Base-by-base conservation (phyloP, 139 green algal species). In the Chlorella sp. region DNA sequence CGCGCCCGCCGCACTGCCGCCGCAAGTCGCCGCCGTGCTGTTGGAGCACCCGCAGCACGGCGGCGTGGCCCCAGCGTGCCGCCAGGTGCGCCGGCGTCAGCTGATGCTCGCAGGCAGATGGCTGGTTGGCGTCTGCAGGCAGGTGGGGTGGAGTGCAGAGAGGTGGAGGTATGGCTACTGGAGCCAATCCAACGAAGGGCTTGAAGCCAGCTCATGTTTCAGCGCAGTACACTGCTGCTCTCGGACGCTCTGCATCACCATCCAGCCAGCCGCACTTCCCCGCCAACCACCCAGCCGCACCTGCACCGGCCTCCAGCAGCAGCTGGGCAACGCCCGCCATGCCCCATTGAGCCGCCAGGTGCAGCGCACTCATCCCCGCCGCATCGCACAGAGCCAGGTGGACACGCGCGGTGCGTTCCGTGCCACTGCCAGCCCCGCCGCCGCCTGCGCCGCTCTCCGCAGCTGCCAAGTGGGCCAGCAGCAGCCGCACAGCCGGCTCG, bases 331-430 rank as follows among this genome's bases (percentile, higher is more conserved):
- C 56, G n/a, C 19, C 72, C 40, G 32, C 82, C 82, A 81, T 81
- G 72, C 82, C 82, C 82, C 82, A 86, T 72, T 86, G 82, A 56
- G 82, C 82, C 4, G 82, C 82, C 54, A 86, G 72, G 72, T 86
- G 72, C 54, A 86, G 82, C 30, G 82, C 72, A 0, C 72, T 36
- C 2, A 73, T 72, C 54, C 82, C 80, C 0, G 36, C 46, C 2
- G 44, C 44, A 34, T 84, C 79, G 17, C 6, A 38, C 64, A 76
- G 32, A 20, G 79, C 44, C 65, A 84, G 20, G 46, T 84, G 65
- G 28, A n/a, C 30, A 9, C 0, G 14, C 62, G 76, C 22, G 41
- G 16, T 43, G 60, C 32, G 41, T 14, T 11, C 77, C 30, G 32
- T 36, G 41, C 64, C 64, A 24, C 54, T 43, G 24, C 40, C 56